These are phyloP conservation scores for Podospora sp. DNA, from an alignment of 495 filamentous ascomycete species.

Conservation along the genomic window DNA sequence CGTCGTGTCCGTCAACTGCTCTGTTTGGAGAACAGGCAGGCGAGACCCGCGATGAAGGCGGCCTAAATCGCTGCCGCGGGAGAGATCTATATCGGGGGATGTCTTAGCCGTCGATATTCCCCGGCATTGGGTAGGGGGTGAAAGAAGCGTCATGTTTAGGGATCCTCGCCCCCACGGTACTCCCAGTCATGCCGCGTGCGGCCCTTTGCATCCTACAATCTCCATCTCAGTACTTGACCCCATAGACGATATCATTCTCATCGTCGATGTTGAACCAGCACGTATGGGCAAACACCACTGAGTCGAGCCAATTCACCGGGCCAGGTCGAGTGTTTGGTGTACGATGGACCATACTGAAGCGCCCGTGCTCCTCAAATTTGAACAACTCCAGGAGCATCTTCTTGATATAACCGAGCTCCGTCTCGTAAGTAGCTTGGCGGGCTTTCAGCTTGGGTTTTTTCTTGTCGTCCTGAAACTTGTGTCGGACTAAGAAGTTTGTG, in stretches of 20 bases:
- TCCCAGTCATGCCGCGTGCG: not conserved
- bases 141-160: too few relatives aligned
- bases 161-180: not conserved
- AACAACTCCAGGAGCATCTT: conserved; percentile 32
- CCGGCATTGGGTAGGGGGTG: not conserved
- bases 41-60: not conserved
- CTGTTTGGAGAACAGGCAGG: not conserved
- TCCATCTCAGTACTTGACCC: not conserved
- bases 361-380: conserved; percentile 24
- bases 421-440: conserved; percentile 16
- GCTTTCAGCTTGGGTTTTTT: conserved; percentile 18
- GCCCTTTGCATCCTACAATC: not conserved
- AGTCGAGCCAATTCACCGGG: conserved; percentile 29
- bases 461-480: conserved; percentile 1
- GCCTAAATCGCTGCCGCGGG: not conserved
- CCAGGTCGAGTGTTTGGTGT: conserved; percentile 18
- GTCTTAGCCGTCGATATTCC: not conserved
- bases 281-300: conserved; percentile 34
- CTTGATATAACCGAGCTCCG: conserved; percentile 35
- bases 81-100: not conserved
- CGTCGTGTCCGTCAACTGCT: too few relatives aligned
- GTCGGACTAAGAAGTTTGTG: conserved; percentile 30
- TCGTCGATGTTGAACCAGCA: conserved; percentile 19
- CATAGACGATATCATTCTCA: not conserved
- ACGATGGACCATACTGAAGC: conserved; percentile 24